phyloP scores from a whole-genome alignment of 2,329 filamentous ascomycete species.

The Arthrinium phaeospermum region DNA sequence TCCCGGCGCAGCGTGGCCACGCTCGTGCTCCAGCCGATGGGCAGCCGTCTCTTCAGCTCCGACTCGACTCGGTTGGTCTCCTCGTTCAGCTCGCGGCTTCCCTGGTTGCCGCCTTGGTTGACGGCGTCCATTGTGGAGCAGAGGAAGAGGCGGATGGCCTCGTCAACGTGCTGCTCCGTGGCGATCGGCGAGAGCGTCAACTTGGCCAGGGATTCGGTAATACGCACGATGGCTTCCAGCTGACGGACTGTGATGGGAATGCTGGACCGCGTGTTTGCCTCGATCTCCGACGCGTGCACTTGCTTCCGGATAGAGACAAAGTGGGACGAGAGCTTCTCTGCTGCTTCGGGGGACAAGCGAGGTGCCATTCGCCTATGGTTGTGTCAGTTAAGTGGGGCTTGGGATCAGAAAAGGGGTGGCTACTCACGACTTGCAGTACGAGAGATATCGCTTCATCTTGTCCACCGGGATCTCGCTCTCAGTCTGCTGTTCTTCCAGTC shows the following conservation, averaged over 20 bases:
- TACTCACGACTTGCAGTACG: conserved; percentile 92
- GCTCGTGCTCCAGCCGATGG: conserved; percentile 95
- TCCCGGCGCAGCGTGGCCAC: conserved; percentile 84
- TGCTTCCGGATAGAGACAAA: conserved; percentile 96
- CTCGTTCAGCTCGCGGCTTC: conserved; percentile 87
- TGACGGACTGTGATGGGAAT: conserved; percentile 98
- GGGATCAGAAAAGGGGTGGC: background rate
- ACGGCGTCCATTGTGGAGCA: conserved; percentile 98
- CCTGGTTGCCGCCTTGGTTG: conserved; percentile 83
- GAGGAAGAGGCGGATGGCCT: conserved; percentile 95
- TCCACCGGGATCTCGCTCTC: conserved; percentile 92
- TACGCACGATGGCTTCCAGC: conserved; percentile 95
- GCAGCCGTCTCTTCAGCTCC: conserved; percentile 83
- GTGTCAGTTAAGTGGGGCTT: background rate
- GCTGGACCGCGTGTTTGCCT: conserved; percentile 86
- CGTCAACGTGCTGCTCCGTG: conserved; percentile 90
- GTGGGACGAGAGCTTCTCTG: conserved; percentile 94
- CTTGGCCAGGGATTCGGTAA: conserved; percentile 95
- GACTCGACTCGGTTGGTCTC: conserved; percentile 87
- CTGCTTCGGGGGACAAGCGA: conserved; percentile 85
- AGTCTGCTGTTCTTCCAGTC: conserved; percentile 78
- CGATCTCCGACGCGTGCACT: conserved; percentile 88
- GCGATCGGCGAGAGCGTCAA: conserved; percentile 84
- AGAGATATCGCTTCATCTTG: conserved; percentile 97
- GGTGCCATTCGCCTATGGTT: conserved; percentile 80